phyloP scores from a whole-genome alignment of 2,329 filamentous ascomycete genomes.

The Xylaria digitata region DNA sequence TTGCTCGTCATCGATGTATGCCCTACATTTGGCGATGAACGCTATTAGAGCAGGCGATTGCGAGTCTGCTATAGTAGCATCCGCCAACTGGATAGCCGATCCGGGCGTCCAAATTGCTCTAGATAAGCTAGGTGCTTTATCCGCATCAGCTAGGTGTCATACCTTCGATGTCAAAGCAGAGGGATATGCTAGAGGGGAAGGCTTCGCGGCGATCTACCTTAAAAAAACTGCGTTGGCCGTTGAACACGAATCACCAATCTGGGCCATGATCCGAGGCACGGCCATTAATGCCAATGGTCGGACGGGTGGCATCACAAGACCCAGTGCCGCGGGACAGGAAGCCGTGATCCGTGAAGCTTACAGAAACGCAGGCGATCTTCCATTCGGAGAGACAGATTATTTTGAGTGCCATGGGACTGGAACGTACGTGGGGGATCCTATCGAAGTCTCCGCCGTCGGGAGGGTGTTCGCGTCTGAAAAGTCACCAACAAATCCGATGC shows the following conservation, averaged over 20 bases:
- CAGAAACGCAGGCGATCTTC: slow-evolving; percentile 30
- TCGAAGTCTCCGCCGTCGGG: slow-evolving; percentile 52
- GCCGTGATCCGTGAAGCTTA: slow-evolving; percentile 41
- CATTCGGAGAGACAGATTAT: slow-evolving; percentile 31
- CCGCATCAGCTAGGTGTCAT: slow-evolving; percentile 24
- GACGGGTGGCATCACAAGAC: slow-evolving; percentile 39
- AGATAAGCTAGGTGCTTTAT: slow-evolving; percentile 38
- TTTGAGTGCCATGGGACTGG: slow-evolving; percentile 52
- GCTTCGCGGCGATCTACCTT: slow-evolving; percentile 39
- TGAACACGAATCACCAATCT: slow-evolving; percentile 24
- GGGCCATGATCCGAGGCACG: slow-evolving; percentile 39
- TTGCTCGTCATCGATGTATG: slow-evolving; percentile 51
- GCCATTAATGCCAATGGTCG: slow-evolving; percentile 42
- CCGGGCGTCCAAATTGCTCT: slow-evolving; percentile 37
- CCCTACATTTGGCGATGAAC: slow-evolving; percentile 42
- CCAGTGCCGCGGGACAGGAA: slow-evolving; percentile 38
- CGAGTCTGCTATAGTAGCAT: slow-evolving; percentile 46
- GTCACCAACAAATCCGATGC: no score
- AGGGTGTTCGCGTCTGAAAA: no score
- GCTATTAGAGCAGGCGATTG: slow-evolving; percentile 36
- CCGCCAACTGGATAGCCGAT: slow-evolving; percentile 43
- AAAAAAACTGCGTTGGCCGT: slow-evolving; percentile 35
- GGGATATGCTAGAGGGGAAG: slow-evolving; percentile 39
- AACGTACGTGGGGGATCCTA: slow-evolving; percentile 55
- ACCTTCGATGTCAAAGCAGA: slow-evolving; percentile 38